Base-by-base conservation (phyloP, 208 protist species). In the Acanthamoeba lenticulata region DNA sequence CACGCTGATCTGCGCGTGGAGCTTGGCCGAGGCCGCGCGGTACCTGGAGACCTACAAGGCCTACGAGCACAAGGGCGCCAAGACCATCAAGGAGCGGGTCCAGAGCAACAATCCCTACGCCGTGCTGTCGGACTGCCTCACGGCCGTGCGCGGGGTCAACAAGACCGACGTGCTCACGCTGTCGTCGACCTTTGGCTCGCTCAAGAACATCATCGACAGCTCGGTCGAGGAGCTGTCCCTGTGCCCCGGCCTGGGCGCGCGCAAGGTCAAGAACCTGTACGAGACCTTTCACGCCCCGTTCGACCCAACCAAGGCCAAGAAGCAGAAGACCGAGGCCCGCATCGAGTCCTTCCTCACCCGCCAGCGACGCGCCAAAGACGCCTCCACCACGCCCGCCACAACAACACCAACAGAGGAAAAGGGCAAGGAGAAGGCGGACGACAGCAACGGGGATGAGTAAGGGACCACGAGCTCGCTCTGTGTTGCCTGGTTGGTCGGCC, bases 11-110 rank as follows among this genome's bases (percentile, higher is more conserved):
- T 65, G 83, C 9, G 72, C 81, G 5, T 94, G 95, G 85, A 89
- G 55, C 44, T 24, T 52, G 7, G 29, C 45, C 1, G 96, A 97
- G 62, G 94, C 91, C 2, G 96, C 92, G n/a, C 94, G 96, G 2
- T 96, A 97, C 72, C 40, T 97, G 24, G 96, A 97, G 69, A 96
- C 95, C 19, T 95, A 94, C 90, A 96, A 96, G 49, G 90, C 91
- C n/a, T 97, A 95, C 86, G 95, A 96, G 44, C 92, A 95, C 81
- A 97, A 97, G 67, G 38, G 52, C 1, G 90, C 96, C 3, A 95
- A 97, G 19, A 13, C 86, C 6, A 94, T 97, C 29, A 45, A 95
- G 89, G 89, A 89, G 36, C 11, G 34, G 27, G 86, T 92, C 13
- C 13, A 92, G 36, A 29, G 24, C 5, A 29, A 38, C 40, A 21